phyloP scores from a whole-genome alignment of 352 stramenopile genomes.

The Phytophthora pini region DNA sequence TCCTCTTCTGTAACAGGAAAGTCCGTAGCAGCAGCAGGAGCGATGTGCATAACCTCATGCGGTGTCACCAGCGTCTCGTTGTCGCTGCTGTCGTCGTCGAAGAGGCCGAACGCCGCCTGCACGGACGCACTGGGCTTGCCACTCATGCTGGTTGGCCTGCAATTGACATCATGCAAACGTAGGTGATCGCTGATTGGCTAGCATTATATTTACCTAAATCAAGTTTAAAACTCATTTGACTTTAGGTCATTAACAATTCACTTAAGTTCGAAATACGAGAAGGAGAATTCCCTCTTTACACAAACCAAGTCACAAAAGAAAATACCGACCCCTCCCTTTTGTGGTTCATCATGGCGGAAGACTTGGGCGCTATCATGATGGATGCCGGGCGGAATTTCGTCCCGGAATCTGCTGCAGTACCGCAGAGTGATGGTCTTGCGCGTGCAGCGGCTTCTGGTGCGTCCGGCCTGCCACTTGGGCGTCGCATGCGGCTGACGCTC shows the following conservation, averaged over 20 bases:
- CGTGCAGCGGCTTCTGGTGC: not conserved
- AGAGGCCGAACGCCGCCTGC: constrained; percentile 80
- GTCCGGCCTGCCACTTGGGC: constrained; percentile 26
- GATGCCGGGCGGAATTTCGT: constrained; percentile 9
- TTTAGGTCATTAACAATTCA: not conserved
- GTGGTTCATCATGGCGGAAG: constrained; percentile 25
- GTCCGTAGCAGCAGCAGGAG: constrained; percentile 3
- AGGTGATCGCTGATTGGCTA: too few species aligned
- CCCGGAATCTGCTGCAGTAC: not conserved
- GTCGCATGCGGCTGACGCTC: constrained; percentile 81
- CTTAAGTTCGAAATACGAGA: not conserved
- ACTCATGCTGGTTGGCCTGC: constrained; percentile 21
- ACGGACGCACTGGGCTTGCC: constrained; percentile 55
- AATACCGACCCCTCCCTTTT: constrained; percentile 35
- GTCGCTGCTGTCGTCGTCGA: constrained; percentile 84
- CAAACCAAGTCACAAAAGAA: constrained; percentile 7
- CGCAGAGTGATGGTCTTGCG: constrained; percentile 25
- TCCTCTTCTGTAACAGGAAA: constrained; percentile 11
- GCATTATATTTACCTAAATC: too few species aligned
- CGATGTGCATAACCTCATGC: constrained; percentile 35
- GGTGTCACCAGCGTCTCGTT: constrained; percentile 38
- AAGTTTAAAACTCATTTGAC: too few species aligned
- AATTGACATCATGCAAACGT: not conserved
- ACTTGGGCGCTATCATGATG: constrained; percentile 15
- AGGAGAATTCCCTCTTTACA: constrained; percentile 3